Evolutionary conservation across 1,139 yeast genomes (phyloP), one percentile per base, ranked within the genome.

Genomic region (Wickerhamomyces sp.): DNA sequence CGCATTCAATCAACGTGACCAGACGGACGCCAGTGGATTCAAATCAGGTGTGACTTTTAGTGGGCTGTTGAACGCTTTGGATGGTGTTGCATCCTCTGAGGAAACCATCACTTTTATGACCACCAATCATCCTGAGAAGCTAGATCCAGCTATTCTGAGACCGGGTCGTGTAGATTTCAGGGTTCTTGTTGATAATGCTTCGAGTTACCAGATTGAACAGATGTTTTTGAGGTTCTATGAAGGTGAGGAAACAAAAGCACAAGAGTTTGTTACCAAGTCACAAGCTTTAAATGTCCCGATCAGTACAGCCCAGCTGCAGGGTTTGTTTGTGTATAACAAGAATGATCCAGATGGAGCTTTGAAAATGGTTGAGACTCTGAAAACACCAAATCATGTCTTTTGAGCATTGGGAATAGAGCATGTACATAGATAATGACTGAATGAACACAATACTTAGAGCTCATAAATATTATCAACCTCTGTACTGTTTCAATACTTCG

Each of bases 11-110:
- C 78, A 79, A 51, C 73, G 98, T 53, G 75, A 75, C 27, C 95
- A 87, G 54, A 63, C 78, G 1, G 77, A 71, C 10, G 95, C 86
- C n/a, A 75, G 77, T 48, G 88, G 89, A 0, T 84, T 68, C 56
- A 59, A 63, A 22, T 78, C 94, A 1, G 95, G 96, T 13, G 96
- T 93, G 16, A 91, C 99, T 1, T 93, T 91, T 55, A 85, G 95
- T 32, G 99, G 98, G 0, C 68, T 91, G 35, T 66, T 91, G 42
- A 91, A 91, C 57, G 96, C 98, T 0, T 68, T 91, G 32, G 99
- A 91, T 57, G 99, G 98, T 33, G 98, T 91, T n/a, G 95, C 97
- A 2, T 85, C 96, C 30, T 95, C 97, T 2, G 98, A 91, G 54
- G 98, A 91, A 54, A 83, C 96, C 33, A 72, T 91, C 27, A 91